Evolutionary conservation across 2,329 filamentous ascomycete species (phyloP), one percentile per base, ranked within the genome.

Genomic region (Penicillium frequentans): DNA sequence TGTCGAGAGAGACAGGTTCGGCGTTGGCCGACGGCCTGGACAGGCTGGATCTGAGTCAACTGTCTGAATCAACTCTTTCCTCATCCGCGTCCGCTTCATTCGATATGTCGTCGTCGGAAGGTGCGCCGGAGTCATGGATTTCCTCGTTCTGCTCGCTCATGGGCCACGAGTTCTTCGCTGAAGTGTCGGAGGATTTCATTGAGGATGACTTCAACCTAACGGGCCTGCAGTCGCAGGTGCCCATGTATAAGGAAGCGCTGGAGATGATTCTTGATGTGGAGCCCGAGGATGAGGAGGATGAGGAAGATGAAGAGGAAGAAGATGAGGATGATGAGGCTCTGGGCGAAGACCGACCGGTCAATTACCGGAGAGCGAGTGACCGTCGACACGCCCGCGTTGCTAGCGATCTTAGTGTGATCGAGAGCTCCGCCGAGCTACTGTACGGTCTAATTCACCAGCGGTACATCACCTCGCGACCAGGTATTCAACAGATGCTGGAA

Each of bases 241-340:
- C 91, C 63, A 96, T 97, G 90, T 99, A 99, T 77, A 99, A 98
- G 78, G 95, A 99, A 78, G 95, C 95, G 13, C 80, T 99, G 62
- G 95, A 99, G 85, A 97, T 99, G 93, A 98, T 99, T 65, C 83
- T 99, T 63, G 95, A 99, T 68, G 95, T 99, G 50, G 95, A 99
- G 73, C 93, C 95, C 37, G 93, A 97, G 77, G 93, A 97, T 45
- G 85, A 87, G 44, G 84, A 87, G 53, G 85, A 88, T 31, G 84
- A 86, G 29, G 85, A 87, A 27, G 85, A 88, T 27, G 84, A 87
- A 43, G 82, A 85, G 16, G 82, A 88, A 61, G 87, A 93, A 55
- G 84, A 90, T 31, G 88, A 90, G 52, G 80, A 84, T 19, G 89
- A 90, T 59, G 85, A 89, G 19, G 82, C 85, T 55, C 84, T 90